phyloP scores from a whole-genome alignment of 495 filamentous ascomycete genomes.

The Zalerion maritima region DNA sequence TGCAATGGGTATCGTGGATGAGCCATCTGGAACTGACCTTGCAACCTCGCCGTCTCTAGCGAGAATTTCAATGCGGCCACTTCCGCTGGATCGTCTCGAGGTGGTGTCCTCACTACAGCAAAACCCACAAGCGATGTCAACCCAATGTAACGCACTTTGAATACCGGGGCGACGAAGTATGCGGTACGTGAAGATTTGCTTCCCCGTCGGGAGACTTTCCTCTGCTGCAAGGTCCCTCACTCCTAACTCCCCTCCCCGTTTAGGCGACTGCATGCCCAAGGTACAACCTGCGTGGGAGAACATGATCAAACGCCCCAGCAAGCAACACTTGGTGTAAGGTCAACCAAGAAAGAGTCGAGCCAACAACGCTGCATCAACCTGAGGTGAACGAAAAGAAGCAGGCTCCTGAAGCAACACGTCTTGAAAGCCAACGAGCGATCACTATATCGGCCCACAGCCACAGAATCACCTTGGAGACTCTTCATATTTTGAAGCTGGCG shows the following conservation, averaged over 20 bases:
- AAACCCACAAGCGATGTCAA: slow-evolving; percentile 25
- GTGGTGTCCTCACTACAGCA: slow-evolving; percentile 25
- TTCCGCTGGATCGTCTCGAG: slow-evolving; percentile 27
- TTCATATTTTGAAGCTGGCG: no score
- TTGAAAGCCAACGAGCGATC: no score
- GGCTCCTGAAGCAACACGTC: no score
- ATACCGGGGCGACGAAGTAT: slow-evolving; percentile 14
- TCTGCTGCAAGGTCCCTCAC: slow-evolving; percentile 7
- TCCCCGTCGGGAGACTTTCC: neutral
- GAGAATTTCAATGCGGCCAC: slow-evolving; percentile 28
- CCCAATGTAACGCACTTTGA: slow-evolving; percentile 27
- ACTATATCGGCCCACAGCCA: no score
- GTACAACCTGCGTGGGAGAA: slow-evolving; percentile 20
- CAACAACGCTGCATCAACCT: no score
- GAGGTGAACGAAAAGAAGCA: no score
- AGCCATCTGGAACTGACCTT: slow-evolving; percentile 18
- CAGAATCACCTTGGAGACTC: no score
- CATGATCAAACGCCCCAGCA: slow-evolving; percentile 23
- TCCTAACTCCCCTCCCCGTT: no score
- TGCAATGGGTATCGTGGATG: neutral
- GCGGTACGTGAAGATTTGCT: slow-evolving; percentile 7
- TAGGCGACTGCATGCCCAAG: slow-evolving; percentile 23
- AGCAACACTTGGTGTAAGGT: no score
- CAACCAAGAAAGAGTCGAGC: no score
- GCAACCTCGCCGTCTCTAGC: no score